Base-by-base conservation (phyloP, 331 rosid genomes). In the Dryas integrifolia region DNA sequence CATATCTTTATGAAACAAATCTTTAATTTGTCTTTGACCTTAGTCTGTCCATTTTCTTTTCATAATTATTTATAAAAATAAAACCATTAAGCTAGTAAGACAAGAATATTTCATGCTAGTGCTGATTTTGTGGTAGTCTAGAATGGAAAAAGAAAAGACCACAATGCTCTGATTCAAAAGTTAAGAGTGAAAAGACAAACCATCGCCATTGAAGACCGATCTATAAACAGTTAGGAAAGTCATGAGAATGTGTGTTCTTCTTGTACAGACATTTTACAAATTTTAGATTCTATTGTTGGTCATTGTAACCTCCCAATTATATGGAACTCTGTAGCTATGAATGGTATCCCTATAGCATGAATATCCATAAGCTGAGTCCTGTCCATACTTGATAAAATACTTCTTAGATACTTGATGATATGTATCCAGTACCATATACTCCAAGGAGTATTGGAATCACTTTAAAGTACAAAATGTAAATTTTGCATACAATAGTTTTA, bases 241-340 rank as follows among this genome's bases (percentile, higher is more conserved):
- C 63, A 39, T 30, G 26, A 43, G 4, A 14, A 56, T 71, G 18
- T 48, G 38, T 6, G 51, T 39, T 30, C n/a, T 72, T 14, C 11
- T 10, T 24, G 7, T 38, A 41, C 38, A 14, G 6, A 72, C 47
- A 10, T 47, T 14, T 38, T 45, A n/a, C 5, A 50, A 49, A 52
- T 69, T 51, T 51, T 69, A 51, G 9, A 69, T 69, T 69, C 61
- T 50, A 53, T 35, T 39, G 16, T 69, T 35, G 18, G 18, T 26
- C 73, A 7, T 58, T 44, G 51, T 71, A 47, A 46, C 26, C 57
- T 72, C 67, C 46, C n/a, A 35, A 5, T 41, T 43, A 43, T 63
- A 16, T 35, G 18, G 2, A 13, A 44, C 44, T 59, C 65, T 2
- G 44, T 59, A 9, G 24, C 48, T 0, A 8, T 1, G 30, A 69